Conservation (phyloP, 306 rosid species). For the Cicer bijugum region DNA sequence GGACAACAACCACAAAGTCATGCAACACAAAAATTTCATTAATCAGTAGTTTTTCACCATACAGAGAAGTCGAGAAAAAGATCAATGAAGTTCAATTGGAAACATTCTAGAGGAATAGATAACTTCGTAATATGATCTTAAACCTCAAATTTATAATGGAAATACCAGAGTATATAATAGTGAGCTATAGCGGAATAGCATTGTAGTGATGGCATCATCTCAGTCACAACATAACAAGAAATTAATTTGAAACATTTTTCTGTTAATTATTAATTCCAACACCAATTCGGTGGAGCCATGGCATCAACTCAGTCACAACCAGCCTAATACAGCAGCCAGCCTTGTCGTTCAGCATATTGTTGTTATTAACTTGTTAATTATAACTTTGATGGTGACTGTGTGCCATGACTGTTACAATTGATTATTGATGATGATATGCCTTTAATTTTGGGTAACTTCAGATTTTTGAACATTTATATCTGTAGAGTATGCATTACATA, state of each 20-base stretch:
- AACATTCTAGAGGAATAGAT: slow-evolving; percentile 13
- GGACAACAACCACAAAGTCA: background rate
- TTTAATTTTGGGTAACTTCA: slow-evolving; percentile 3
- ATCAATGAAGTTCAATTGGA: background rate
- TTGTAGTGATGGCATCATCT: slow-evolving; percentile 9
- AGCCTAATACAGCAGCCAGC: slow-evolving; percentile 11
- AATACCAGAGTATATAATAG: background rate
- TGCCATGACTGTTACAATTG: background rate
- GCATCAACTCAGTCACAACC: slow-evolving; percentile 5
- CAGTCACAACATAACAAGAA: background rate
- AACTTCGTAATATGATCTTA: background rate
- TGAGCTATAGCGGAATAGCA: background rate
- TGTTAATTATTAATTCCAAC: background rate
- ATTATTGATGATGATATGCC: slow-evolving; percentile 1
- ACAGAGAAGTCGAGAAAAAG: slow-evolving; percentile 12
- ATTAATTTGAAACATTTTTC: slow-evolving; percentile 4
- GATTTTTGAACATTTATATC: background rate
- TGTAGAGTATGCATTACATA: background rate
- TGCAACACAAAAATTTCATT: slow-evolving; percentile 14
- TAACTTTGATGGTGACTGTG: slow-evolving; percentile 9
- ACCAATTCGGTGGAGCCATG: background rate
- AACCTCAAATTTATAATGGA: slow-evolving; percentile 19
- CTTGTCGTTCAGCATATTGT: background rate
- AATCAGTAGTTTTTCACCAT: slow-evolving; percentile 22
- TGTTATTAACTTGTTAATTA: background rate